A percentile compares a stretch with the other conserved stretches of the same genome.
These are phyloP conservation scores for Fusarium denticulatum DNA, from an alignment of 2,329 filamentous ascomycete species.

Conservation along the genomic window DNA sequence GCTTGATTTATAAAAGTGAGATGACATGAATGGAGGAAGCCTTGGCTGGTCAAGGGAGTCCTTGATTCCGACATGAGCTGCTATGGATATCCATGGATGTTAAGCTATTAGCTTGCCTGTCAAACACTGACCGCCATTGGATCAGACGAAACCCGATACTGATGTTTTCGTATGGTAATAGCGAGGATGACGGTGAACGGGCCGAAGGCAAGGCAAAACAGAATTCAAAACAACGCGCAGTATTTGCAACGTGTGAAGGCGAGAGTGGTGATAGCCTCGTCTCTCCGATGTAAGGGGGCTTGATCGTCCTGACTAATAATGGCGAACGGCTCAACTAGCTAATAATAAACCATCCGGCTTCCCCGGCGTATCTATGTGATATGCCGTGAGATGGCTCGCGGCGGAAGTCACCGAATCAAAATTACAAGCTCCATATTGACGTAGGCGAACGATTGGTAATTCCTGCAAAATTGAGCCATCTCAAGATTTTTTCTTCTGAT, in stretches of 20 bases:
- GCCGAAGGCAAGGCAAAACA: conserved; percentile 15
- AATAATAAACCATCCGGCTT: conserved; percentile 15
- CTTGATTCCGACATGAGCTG: conserved; percentile 1
- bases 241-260: not conserved
- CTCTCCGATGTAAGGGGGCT: conserved; percentile 22
- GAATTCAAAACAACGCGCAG: conserved; percentile 12
- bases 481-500: not conserved
- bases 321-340: conserved; percentile 1
- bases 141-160: conserved; percentile 7
- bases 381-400: conserved; percentile 11
- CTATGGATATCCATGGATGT: conserved; percentile 1
- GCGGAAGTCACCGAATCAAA: conserved; percentile 13
- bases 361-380: conserved; percentile 29
- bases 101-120: conserved; percentile 3
- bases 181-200: not conserved
- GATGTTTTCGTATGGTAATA: not conserved
- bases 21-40: conserved; percentile 20
- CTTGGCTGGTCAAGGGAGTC: conserved; percentile 5
- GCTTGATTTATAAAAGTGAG: conserved; percentile 22
- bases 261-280: conserved; percentile 25
- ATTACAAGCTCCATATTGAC: conserved; percentile 26
- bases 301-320: not conserved
- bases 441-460: conserved; percentile 20
- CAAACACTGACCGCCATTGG: conserved; percentile 18
- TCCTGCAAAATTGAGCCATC: conserved; percentile 28